Conservation (phyloP, 192 early-diverging fungal genomes). For the Oehlia diaphana region DNA sequence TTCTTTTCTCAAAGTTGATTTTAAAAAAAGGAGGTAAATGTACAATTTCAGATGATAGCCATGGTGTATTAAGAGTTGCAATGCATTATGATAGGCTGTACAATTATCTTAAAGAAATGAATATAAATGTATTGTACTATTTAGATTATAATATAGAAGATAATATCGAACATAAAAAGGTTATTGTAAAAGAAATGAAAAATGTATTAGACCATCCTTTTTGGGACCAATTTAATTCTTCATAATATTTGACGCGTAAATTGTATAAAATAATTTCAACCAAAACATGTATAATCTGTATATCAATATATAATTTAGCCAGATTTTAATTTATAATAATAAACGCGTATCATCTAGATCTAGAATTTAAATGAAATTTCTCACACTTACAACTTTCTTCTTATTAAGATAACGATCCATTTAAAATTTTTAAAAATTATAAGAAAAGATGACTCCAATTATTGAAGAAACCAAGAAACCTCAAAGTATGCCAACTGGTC, state of each 20-base stretch:
- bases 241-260: not conserved
- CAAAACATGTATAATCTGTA: not conserved
- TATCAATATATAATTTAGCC: not conserved
- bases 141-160: conserved; percentile 26
- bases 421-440: no score
- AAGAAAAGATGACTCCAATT: conserved; percentile 17
- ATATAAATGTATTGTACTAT: conserved; percentile 56
- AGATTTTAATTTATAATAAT: not conserved
- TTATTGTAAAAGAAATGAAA: conserved; percentile 20
- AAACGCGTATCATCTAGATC: not conserved
- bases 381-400: no score
- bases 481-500: conserved; percentile 86
- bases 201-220: conserved; percentile 20
- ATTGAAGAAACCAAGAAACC: conserved; percentile 56
- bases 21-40: conserved; percentile 64
- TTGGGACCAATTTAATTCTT: conserved; percentile 19
- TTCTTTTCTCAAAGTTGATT: conserved; percentile 52
- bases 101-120: conserved; percentile 70
- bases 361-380: no score
- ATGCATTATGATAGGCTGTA: conserved; percentile 78
- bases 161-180: not conserved
- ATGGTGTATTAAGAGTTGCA: conserved; percentile 86
- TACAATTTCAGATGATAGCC: conserved; percentile 92
- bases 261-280: not conserved
- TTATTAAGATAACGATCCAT: no score